phyloP scores from a whole-genome alignment of 2,329 filamentous ascomycete species.

The Stylonectria norvegica region DNA sequence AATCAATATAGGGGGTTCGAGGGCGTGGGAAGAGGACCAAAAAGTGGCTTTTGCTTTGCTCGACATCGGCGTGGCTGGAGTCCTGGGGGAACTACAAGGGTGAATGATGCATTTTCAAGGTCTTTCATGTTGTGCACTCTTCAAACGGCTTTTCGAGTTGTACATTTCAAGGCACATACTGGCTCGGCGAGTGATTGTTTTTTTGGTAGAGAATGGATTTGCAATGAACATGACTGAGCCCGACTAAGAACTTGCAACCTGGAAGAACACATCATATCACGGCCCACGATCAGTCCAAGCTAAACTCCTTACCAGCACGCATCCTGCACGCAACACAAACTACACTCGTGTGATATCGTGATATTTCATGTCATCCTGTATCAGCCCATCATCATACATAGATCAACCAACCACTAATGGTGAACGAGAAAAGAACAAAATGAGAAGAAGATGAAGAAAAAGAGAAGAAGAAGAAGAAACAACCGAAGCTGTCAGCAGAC shows the following conservation, averaged over 20 bases:
- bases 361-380: no score
- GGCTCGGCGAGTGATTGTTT: slow-evolving; percentile 1
- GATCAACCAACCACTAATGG: no score
- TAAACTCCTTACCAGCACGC: no score
- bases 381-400: no score
- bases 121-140: background rate
- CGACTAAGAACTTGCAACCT: no score
- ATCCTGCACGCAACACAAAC: no score
- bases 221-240: slow-evolving; percentile 4
- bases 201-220: slow-evolving; percentile 2
- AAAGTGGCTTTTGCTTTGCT: slow-evolving; percentile 10
- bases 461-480: background rate
- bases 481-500: background rate
- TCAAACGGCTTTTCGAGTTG: no score
- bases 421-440: background rate
- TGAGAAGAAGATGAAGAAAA: slow-evolving; percentile 1
- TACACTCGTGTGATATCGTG: no score
- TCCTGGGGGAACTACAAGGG: slow-evolving; percentile 18
- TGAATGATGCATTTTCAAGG: slow-evolving; percentile 4
- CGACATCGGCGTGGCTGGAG: slow-evolving; percentile 25
- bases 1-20: slow-evolving; percentile 3
- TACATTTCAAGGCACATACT: slow-evolving; percentile 4
- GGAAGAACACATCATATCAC: no score
- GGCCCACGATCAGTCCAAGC: no score
- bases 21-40: background rate